Base-by-base conservation (phyloP, 2,329 filamentous ascomycete species). In the Trematosphaeria pertusa region DNA sequence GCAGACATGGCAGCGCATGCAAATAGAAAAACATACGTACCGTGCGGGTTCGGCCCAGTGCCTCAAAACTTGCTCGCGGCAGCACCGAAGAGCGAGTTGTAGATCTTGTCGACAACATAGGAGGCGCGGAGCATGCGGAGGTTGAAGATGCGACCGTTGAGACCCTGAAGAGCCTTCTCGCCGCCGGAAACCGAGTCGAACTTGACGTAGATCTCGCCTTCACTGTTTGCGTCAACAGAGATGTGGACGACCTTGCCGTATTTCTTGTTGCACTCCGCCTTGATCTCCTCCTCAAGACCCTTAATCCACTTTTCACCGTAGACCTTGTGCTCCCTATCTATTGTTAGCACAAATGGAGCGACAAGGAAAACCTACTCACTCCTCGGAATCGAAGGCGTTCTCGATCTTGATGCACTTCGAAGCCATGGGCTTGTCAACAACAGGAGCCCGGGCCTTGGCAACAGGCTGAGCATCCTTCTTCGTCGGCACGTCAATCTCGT, bases 181-280 rank as follows among this genome's bases (percentile, higher is more conserved):
- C 93, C 93, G 63, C 93, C 93, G 72, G 92, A 86, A 54, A 97
- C 89, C 67, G 91, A 88, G 75, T 96, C 91, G 78, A 99, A 99
- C 75, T 99, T 99, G 73, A 99, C 86, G 75, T 96, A 99, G 64
- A 99, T 93, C 71, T 99, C 94, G 75, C 94, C 94, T 73, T 89
- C 85, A 37, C 91, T 94, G 77, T 96, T 95, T 59, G 89, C 86
- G 79, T 97, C 93, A 75, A 96, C 83, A 63, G 91, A 85, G 75
- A 97, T 95, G 84, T 99, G 94, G 73, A 97, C 91, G 66, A 99
- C 93, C 65, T 93, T 89, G 68, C 94, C 94, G 80, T 97, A 99
- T 81, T 94, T 96, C 64, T 86, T 82, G 78, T 96, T 89, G 72
- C 93, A 96, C 80, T 99, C 94, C 66, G 85, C 81, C 74, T 89